Evolutionary conservation across 1,284 basidiomycete genomes (phyloP).

Genomic region (Rhodotorula sp.): DNA sequence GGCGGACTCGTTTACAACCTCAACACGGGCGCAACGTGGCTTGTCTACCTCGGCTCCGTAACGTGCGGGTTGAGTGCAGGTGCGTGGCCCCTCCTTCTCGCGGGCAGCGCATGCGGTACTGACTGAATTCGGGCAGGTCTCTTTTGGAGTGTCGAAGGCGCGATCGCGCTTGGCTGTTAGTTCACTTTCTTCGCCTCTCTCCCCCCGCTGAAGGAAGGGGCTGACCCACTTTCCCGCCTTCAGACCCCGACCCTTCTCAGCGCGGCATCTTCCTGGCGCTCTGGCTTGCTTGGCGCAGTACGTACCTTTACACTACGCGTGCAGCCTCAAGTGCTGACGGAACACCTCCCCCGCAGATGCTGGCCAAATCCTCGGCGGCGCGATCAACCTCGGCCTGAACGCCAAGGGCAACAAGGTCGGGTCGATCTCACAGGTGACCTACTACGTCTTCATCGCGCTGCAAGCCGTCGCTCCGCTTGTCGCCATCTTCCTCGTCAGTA

Average conservation of each 20-base stretch:
- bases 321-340: no score
- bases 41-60: constrained; percentile 50
- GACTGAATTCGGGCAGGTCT: not conserved
- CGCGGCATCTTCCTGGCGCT: constrained; percentile 50
- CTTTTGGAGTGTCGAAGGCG: constrained; percentile 14
- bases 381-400: constrained; percentile 52
- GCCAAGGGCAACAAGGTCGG: constrained; percentile 46
- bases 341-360: constrained; percentile 13
- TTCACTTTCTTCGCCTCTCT: no score
- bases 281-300: constrained; percentile 50
- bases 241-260: constrained; percentile 47
- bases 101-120: no score
- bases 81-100: not conserved
- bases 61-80: not conserved
- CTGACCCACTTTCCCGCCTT: not conserved
- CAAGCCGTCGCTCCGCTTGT: constrained; percentile 49
- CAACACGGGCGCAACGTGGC: constrained; percentile 47
- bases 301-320: constrained; percentile 14
- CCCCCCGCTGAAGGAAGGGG: not conserved
- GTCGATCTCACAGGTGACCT: constrained; percentile 49
- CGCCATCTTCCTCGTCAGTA: constrained; percentile 47
- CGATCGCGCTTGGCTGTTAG: constrained; percentile 43
- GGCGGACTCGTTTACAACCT: constrained; percentile 49
- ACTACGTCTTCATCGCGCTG: constrained; percentile 53
- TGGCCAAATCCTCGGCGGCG: constrained; percentile 47